Evolutionary conservation across 2,329 filamentous ascomycete genomes (phyloP).

Genomic region (Calonectria hawksworthii): DNA sequence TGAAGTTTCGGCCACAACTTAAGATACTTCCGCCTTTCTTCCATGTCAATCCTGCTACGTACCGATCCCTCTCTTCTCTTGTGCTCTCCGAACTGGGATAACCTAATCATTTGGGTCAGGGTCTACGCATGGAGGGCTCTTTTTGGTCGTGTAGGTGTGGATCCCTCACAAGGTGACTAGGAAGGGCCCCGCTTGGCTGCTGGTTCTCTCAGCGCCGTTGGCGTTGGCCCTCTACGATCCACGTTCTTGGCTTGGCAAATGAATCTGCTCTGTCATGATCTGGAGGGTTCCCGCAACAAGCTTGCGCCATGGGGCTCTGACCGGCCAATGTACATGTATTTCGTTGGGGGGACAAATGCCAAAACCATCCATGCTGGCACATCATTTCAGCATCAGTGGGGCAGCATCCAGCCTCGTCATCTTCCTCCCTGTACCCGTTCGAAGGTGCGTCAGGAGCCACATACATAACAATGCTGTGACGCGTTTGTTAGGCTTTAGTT

Average conservation of each 20-base stretch:
- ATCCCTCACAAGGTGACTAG: slow-evolving; percentile 5
- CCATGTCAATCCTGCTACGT: slow-evolving; percentile 8
- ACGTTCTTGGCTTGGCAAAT: neutral
- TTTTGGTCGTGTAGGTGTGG: slow-evolving; percentile 9
- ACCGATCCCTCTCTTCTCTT: slow-evolving; percentile 9
- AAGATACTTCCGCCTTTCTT: neutral
- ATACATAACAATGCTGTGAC: neutral
- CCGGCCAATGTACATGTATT: neutral
- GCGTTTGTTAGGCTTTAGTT: neutral
- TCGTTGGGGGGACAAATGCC: neutral
- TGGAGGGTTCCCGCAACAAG: neutral
- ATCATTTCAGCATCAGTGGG: slow-evolving; percentile 14
- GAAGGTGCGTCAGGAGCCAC: neutral
- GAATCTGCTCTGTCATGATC: neutral
- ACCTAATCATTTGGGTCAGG: slow-evolving; percentile 15
- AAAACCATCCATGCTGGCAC: slow-evolving; percentile 13
- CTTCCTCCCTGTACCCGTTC: neutral
- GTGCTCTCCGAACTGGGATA: slow-evolving; percentile 4
- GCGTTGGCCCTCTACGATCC: neutral
- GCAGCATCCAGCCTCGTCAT: slow-evolving; percentile 4
- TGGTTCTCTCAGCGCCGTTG: neutral
- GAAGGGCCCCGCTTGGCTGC: neutral
- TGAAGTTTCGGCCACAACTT: slow-evolving; percentile 14
- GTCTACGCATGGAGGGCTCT: neutral
- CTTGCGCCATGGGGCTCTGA: neutral